These are phyloP conservation scores for Phytophthora hibernalis DNA, from an alignment of 352 stramenopile species.

Conservation along the genomic window DNA sequence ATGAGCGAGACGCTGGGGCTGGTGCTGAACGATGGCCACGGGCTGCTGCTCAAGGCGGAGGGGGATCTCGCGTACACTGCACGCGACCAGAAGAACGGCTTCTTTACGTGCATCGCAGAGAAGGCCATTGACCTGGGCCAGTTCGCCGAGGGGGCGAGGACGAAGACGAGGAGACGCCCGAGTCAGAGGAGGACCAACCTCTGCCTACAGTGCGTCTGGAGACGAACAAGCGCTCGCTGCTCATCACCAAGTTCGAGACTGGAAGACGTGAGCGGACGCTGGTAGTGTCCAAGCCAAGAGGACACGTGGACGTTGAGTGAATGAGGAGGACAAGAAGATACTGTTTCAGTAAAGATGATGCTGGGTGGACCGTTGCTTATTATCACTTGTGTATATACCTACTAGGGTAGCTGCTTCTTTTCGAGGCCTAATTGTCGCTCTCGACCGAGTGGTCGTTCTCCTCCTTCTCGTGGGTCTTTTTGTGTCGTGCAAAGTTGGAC, in stretches of 20 bases:
- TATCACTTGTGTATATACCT: not conserved
- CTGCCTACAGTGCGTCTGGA: slow-evolving; percentile 63
- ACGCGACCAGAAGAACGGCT: slow-evolving; percentile 63
- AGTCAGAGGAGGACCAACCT: slow-evolving; percentile 39
- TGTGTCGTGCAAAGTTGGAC: slow-evolving; percentile 88
- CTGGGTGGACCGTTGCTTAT: too few relatives aligned
- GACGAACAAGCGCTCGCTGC: slow-evolving; percentile 57
- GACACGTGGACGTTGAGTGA: slow-evolving; percentile 32
- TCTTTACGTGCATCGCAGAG: slow-evolving; percentile 79
- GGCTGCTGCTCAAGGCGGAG: slow-evolving; percentile 70
- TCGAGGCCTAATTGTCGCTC: slow-evolving; percentile 45
- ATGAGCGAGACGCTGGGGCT: slow-evolving; percentile 70
- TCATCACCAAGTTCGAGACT: slow-evolving; percentile 64
- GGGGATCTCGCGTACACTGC: slow-evolving; percentile 65
- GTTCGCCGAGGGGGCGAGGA: slow-evolving; percentile 45
- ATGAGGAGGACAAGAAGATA: not conserved
- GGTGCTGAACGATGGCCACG: slow-evolving; percentile 80
- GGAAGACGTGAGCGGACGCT: slow-evolving; percentile 59
- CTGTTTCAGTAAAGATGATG: not conserved
- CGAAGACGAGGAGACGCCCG: not conserved
- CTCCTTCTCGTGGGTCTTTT: slow-evolving; percentile 89
- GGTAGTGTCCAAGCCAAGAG: slow-evolving; percentile 62
- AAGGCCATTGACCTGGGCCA: slow-evolving; percentile 62
- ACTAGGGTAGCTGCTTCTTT: not conserved
- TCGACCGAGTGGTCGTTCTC: slow-evolving; percentile 60